Evolutionary conservation across 2,329 filamentous ascomycete genomes (phyloP).

Genomic region (Alternaria brassicicola): DNA sequence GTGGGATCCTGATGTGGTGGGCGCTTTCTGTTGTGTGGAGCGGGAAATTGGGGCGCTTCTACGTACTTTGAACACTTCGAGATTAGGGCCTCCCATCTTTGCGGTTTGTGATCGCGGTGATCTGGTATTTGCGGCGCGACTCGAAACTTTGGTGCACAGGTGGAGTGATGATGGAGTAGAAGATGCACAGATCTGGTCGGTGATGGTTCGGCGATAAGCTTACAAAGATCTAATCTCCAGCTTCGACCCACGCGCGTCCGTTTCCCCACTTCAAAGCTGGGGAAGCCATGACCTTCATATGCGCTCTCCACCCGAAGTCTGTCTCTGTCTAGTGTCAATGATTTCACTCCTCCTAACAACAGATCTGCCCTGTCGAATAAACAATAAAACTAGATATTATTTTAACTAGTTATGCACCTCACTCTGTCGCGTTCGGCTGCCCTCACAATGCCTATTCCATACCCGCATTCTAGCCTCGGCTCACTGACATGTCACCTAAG

Average conservation of each 20-base stretch:
- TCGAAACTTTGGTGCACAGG: not conserved
- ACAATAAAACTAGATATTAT: not conserved
- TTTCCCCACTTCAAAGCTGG: conserved; percentile 8
- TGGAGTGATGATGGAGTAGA: conserved; percentile 11
- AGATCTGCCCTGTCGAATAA: not conserved
- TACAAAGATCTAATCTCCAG: conserved; percentile 11
- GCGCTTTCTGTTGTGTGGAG: not conserved
- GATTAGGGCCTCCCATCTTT: conserved; percentile 80
- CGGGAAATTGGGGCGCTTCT: not conserved
- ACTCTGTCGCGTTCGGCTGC: not conserved
- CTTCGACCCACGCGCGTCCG: not conserved
- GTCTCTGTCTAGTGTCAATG: not conserved
- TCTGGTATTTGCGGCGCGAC: not conserved
- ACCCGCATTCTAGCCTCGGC: conserved; percentile 35
- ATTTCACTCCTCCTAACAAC: too few relatives aligned
- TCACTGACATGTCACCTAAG: conserved; percentile 4
- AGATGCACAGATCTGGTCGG: conserved; percentile 12
- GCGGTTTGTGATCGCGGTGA: not conserved
- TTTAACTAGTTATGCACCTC: too few relatives aligned
- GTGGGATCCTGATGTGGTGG: conserved; percentile 2
- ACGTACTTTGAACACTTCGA: conserved; percentile 90
- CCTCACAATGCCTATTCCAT: not conserved
- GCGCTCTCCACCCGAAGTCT: not conserved
- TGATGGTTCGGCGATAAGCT: conserved; percentile 8
- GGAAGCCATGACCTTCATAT: conserved; percentile 8